Base-by-base conservation (phyloP, 2,329 filamentous ascomycete species). In the Paraconiothyrium sp. region DNA sequence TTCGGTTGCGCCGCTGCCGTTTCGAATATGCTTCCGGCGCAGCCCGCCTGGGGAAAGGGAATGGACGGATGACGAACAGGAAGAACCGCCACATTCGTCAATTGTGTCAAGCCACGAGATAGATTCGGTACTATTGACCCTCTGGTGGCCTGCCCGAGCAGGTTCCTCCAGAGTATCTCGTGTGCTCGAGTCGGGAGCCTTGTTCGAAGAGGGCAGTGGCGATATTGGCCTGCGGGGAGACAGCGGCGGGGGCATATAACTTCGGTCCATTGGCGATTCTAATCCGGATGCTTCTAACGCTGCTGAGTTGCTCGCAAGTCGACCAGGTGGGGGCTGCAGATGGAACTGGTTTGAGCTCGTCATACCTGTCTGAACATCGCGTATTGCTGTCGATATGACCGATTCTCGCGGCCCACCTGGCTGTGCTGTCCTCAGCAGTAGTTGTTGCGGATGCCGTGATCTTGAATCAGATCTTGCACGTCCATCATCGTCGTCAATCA, bases 31-130 rank as follows among this genome's bases (percentile, higher is more conserved):
- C 72, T 90, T 92, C 65, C 90, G 85, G 63, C 88, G 85, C 47
- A 88, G 86, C 61, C 90, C 80, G 1, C 90, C 92, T 0, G 92
- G 94, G 4, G 90, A 89, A 52, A 92, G 85, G 0, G 94, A 97
- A 75, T 93, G 92, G 1, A 93, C 85, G 0, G 94, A 97, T 1
- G 92, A 92, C 2, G 87, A 85, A 64, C 76, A 81, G 3, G 89
- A 89, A 0, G 94, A 97, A 20, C 88, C 90, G 39, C 90, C 92
- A 24, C 93, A 97, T 70, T 97, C 94, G 75, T 97, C 92, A 59
- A 96, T 95, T 1, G 93, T 94, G 74, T 97, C 92, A n/a, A 97
- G 80, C 94, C 94, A 97, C 0, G 93, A 97, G 56, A 91, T 93
- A 4, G 92, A 92, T 74, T 93, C 92, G 63, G 90, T 89, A 72